phyloP scores from a whole-genome alignment of 805 yeast genomes.

The Yarrowia yakushimensis region DNA sequence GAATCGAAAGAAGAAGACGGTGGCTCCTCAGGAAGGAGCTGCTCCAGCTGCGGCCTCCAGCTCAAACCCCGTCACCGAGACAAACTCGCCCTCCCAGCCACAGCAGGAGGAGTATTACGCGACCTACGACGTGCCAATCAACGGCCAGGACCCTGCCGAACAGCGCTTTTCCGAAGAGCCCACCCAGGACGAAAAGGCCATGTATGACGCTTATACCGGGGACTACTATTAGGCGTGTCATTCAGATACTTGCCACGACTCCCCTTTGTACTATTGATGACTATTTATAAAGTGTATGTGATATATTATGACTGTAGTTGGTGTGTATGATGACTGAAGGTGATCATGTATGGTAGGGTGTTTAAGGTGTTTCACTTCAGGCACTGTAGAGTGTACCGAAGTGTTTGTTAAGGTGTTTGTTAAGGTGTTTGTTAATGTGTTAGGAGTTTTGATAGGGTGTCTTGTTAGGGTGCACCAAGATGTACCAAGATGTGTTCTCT shows the following conservation, averaged over 20 bases:
- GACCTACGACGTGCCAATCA: slow-evolving; percentile 18
- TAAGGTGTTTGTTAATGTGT: too few relatives aligned
- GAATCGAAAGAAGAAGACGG: slow-evolving; percentile 10
- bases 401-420: too few relatives aligned
- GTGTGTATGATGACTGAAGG: too few relatives aligned
- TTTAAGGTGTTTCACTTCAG: too few relatives aligned
- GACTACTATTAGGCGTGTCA: slow-evolving; percentile 6
- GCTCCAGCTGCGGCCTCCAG: not conserved
- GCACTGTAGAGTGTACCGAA: too few relatives aligned
- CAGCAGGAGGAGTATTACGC: slow-evolving; percentile 16
- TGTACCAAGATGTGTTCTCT: too few relatives aligned
- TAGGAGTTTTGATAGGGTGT: too few relatives aligned
- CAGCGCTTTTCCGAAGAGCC: slow-evolving; percentile 19
- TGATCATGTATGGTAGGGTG: too few relatives aligned
- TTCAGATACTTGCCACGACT: not conserved
- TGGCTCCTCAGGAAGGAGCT: not conserved
- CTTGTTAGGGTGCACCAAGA: too few relatives aligned
- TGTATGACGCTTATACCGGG: slow-evolving; percentile 19
- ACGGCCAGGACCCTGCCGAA: slow-evolving; percentile 3
- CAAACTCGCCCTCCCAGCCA: slow-evolving; percentile 15
- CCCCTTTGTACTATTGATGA: slow-evolving; percentile 21
- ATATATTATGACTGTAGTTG: slow-evolving; percentile 23
- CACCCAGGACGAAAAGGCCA: slow-evolving; percentile 24
- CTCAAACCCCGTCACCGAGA: slow-evolving; percentile 21
- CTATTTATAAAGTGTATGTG: slow-evolving; percentile 24